Evolutionary conservation across 495 filamentous ascomycete genomes (phyloP).

Genomic region (Staphylotrichum longicolle): DNA sequence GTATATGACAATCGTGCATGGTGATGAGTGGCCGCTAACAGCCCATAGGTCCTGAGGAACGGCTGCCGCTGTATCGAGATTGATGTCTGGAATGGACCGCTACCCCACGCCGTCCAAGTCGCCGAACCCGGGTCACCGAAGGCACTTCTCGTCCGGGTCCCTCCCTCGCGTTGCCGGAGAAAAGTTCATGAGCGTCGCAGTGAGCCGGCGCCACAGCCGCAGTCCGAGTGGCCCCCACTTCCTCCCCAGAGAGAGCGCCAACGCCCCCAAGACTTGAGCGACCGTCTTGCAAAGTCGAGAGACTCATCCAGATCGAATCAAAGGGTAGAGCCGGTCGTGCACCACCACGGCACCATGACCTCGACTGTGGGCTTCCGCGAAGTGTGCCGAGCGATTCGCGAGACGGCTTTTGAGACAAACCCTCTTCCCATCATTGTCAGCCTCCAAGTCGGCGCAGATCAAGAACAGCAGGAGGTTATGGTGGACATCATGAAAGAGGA

Average conservation of each 20-base stretch:
- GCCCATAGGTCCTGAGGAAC: constrained; percentile 51
- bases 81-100: constrained; percentile 83
- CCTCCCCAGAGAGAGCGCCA: constrained; percentile 25
- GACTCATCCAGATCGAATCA: constrained; percentile 30
- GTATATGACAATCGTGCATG: constrained; percentile 2
- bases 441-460: constrained; percentile 80
- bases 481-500: constrained; percentile 87
- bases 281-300: constrained; percentile 26
- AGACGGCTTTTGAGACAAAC: constrained; percentile 69
- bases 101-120: constrained; percentile 31
- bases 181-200: constrained; percentile 28
- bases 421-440: constrained; percentile 84
- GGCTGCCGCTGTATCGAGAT: constrained; percentile 94
- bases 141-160: constrained; percentile 42
- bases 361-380: constrained; percentile 81
- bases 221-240: no score
- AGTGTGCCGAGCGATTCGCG: constrained; percentile 76
- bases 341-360: constrained; percentile 69
- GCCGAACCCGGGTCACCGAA: constrained; percentile 32
- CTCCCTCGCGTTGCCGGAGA: constrained; percentile 37
- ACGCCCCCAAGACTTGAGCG: constrained; percentile 26
- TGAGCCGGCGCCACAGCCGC: constrained; percentile 29
- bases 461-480: constrained; percentile 83
- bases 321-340: constrained; percentile 29
- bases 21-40: constrained; percentile 16